These are phyloP conservation scores for Litsea cubeba DNA, from an alignment of 164 flowering plant species.

Conservation along the genomic window DNA sequence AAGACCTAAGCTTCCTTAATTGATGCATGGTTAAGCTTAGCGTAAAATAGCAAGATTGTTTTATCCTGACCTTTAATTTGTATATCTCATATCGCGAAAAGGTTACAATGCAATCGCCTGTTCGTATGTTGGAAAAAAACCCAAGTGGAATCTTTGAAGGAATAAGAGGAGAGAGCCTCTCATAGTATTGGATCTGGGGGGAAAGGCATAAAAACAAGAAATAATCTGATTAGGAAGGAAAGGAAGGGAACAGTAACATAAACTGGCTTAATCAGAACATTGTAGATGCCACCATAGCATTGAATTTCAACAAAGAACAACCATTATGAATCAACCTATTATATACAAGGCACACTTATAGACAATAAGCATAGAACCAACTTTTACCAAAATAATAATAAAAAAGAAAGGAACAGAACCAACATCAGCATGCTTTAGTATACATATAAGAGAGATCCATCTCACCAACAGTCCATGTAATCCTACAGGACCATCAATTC, in stretches of 20 bases:
- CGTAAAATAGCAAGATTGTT: not conserved
- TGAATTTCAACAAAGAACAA: no score
- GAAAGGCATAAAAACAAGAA: not conserved
- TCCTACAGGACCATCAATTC: no score
- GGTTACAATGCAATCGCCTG: conserved; percentile 88
- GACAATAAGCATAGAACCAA: no score
- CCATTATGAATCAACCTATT: no score
- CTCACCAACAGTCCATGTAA: no score
- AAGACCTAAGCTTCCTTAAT: not conserved
- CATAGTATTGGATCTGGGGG: conserved; percentile 65
- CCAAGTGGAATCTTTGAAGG: conserved; percentile 65
- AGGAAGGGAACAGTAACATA: not conserved
- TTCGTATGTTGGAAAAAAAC: conserved; percentile 52
- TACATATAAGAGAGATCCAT: no score
- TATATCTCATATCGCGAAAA: conserved; percentile 78
- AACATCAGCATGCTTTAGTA: no score
- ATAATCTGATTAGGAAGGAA: not conserved
- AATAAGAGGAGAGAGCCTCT: conserved; percentile 81
- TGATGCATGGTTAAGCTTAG: not conserved
- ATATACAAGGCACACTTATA: no score
- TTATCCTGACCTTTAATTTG: conserved; percentile 47
- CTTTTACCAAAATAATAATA: no score
- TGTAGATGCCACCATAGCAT: not conserved
- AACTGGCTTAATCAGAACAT: not conserved
- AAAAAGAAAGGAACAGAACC: no score